Conservation (phyloP, 805 yeast genomes). For the Lachancea lanzarotensis region DNA sequence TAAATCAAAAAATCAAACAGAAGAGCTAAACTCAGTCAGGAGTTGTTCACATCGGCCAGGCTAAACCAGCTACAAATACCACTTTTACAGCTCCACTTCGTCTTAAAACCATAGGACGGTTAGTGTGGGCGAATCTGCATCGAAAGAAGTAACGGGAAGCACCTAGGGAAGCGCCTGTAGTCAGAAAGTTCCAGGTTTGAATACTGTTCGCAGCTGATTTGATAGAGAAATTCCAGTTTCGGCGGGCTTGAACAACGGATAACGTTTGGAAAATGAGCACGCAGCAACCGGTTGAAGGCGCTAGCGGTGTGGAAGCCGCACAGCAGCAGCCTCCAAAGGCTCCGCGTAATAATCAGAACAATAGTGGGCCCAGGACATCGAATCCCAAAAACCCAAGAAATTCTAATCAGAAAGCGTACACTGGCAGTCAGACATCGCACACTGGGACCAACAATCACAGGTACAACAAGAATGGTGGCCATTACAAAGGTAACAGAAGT, state of each 20-base stretch:
- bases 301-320: conserved; percentile 2
- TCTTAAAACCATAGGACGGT: neutral
- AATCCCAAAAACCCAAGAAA: conserved; percentile 5
- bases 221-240: conserved; percentile 7
- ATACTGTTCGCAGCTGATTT: conserved; percentile 4
- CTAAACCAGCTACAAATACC: neutral
- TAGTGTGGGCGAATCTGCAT: conserved; percentile 4
- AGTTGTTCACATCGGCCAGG: neutral
- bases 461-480: conserved; percentile 3
- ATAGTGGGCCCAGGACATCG: neutral
- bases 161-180: conserved; percentile 5
- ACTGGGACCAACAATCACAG: neutral
- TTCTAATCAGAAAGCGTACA: conserved; percentile 4
- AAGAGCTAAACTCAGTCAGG: neutral
- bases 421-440: conserved; percentile 3
- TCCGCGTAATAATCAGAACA: conserved; percentile 4
- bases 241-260: neutral
- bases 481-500: conserved; percentile 3
- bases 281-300: conserved; percentile 5
- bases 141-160: conserved; percentile 7
- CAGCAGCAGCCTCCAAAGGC: conserved; percentile 6
- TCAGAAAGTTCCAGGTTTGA: conserved; percentile 2
- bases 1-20: neutral
- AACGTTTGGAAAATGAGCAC: conserved; percentile 5
- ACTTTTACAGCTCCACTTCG: neutral